A percentile compares a stretch with the other conserved stretches of the same genome.
phyloP scores from a whole-genome alignment of 2,329 filamentous ascomycete species.

The Myriosclerotinia curreyana region DNA sequence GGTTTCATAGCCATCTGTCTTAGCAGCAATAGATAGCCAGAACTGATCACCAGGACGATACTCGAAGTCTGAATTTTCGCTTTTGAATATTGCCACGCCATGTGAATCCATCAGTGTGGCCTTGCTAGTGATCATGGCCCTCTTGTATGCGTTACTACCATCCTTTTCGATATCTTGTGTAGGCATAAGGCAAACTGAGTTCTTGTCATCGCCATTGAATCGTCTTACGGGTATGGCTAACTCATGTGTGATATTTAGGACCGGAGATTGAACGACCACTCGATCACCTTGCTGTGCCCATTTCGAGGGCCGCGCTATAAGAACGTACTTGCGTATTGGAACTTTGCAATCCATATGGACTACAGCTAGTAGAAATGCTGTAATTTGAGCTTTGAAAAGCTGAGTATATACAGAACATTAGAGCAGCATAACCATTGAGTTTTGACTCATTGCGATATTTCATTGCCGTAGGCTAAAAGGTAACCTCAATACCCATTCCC shows the following conservation, averaged over 20 bases:
- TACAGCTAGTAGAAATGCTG: not conserved
- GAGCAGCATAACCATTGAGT: not conserved
- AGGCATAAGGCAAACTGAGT: slow-evolving; percentile 31
- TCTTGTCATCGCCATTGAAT: slow-evolving; percentile 26
- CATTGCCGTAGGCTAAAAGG: slow-evolving; percentile 1
- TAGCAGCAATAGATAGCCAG: slow-evolving; percentile 28
- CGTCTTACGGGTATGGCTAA: slow-evolving; percentile 29
- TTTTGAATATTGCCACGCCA: slow-evolving; percentile 29
- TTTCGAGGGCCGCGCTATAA: slow-evolving; percentile 28
- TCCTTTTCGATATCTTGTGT: slow-evolving; percentile 33
- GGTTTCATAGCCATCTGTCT: slow-evolving; percentile 13
- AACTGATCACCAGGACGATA: slow-evolving; percentile 28
- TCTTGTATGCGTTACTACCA: slow-evolving; percentile 25
- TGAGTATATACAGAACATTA: slow-evolving; percentile 3
- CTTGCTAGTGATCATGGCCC: slow-evolving; percentile 19
- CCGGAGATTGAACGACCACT: slow-evolving; percentile 31
- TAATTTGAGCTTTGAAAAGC: not conserved
- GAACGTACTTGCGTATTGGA: slow-evolving; percentile 29
- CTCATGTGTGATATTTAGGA: slow-evolving; percentile 24
- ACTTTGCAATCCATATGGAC: slow-evolving; percentile 26
- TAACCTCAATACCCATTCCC: not conserved
- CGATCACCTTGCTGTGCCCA: slow-evolving; percentile 27
- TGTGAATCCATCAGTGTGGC: slow-evolving; percentile 26
- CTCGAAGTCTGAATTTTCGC: slow-evolving; percentile 22
- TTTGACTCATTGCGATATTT: slow-evolving; percentile 9